phyloP scores from a whole-genome alignment of 345 rosid species.

The Eucalyptus rudis region DNA sequence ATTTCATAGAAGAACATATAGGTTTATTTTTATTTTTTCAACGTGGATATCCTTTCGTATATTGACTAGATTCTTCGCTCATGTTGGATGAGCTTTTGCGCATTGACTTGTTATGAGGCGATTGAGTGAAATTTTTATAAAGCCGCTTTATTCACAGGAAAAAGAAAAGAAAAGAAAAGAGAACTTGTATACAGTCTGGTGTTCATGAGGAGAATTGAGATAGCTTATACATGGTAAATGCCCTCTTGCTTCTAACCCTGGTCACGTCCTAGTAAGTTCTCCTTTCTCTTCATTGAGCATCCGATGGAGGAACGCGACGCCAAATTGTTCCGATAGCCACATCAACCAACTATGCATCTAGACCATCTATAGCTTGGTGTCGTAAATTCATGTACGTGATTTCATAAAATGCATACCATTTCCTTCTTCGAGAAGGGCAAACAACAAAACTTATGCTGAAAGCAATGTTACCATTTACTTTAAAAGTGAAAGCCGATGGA shows the following conservation, averaged over 20 bases:
- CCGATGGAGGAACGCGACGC: neutral
- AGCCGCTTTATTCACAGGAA: neutral
- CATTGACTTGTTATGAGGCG: neutral
- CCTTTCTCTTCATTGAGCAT: neutral
- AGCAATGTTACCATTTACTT: too few relatives aligned
- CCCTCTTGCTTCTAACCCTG: neutral
- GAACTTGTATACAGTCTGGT: neutral
- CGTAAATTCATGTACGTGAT: neutral
- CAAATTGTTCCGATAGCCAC: accelerated
- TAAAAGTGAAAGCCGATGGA: neutral
- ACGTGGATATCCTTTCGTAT: neutral
- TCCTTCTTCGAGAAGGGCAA: neutral
- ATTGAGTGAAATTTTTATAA: neutral
- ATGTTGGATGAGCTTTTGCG: neutral
- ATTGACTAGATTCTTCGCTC: neutral
- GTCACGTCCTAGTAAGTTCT: neutral
- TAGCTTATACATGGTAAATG: neutral
- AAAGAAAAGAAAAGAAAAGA: too few relatives aligned
- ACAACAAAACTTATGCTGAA: neutral
- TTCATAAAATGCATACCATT: accelerated
- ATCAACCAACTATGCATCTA: neutral
- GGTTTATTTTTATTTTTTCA: neutral
- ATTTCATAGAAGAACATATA: neutral
- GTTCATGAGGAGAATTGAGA: neutral
- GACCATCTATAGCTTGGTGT: neutral